Evolutionary conservation across 345 rosid genomes (phyloP).

Genomic region (Moricandia moricandioides): DNA sequence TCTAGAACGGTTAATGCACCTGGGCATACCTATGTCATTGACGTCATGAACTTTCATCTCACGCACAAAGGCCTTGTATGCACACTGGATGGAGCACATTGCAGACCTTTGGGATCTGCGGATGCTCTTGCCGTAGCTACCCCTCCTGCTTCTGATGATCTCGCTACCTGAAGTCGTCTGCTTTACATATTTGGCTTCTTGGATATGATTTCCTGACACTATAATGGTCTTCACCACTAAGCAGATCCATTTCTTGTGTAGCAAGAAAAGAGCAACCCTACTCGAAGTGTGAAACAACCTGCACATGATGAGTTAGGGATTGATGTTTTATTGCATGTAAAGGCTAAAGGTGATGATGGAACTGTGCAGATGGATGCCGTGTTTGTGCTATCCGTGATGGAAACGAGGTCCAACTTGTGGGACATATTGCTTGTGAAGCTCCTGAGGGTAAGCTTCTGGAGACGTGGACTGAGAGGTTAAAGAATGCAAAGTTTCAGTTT

Average conservation of each 20-base stretch:
- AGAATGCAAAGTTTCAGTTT: conserved; percentile 53
- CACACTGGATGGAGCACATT: conserved; percentile 59
- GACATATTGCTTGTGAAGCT: conserved; percentile 66
- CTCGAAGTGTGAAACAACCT: conserved; percentile 64
- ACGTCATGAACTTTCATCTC: conserved; percentile 53
- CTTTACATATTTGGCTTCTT: conserved; percentile 79
- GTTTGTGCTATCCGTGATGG: conserved; percentile 54
- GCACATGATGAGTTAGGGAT: conserved; percentile 62
- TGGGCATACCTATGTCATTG: conserved; percentile 50
- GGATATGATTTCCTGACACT: conserved; percentile 95
- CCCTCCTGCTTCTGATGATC: conserved; percentile 73
- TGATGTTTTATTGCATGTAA: conserved; percentile 67
- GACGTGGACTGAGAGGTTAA: conserved; percentile 66
- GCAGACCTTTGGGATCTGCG: conserved; percentile 60
- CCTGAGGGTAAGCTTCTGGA: conserved; percentile 90
- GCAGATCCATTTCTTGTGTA: conserved; percentile 78
- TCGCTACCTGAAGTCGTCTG: conserved; percentile 81
- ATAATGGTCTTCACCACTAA: conserved; percentile 73
- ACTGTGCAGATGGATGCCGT: conserved; percentile 59
- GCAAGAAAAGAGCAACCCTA: conserved; percentile 68
- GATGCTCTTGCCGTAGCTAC: conserved; percentile 70
- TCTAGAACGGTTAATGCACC: conserved; percentile 48
- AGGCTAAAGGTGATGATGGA: conserved; percentile 71
- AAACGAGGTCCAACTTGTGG: conserved; percentile 56
- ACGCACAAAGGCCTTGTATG: conserved; percentile 63